These are phyloP conservation scores for Lolium multiflorum DNA, from an alignment of 176 grass and related monocot species.

Conservation along the genomic window DNA sequence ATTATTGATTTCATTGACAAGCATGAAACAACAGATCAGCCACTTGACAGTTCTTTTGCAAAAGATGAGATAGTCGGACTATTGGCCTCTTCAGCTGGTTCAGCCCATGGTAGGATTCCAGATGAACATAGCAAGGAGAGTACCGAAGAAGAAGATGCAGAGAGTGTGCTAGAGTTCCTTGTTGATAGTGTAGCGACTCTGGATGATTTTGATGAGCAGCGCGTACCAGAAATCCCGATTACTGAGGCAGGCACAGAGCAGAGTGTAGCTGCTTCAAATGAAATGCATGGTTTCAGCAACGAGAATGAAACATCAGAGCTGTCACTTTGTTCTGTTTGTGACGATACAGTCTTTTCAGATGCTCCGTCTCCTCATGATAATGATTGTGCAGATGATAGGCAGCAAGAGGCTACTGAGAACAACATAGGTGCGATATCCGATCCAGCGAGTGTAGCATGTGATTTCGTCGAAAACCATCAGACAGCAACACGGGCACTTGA, in stretches of 20 bases:
- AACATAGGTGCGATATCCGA: not conserved
- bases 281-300: not conserved
- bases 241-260: not conserved
- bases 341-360: not conserved
- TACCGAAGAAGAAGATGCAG: not conserved
- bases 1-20: slow-evolving; percentile 36
- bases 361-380: not conserved
- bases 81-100: not conserved
- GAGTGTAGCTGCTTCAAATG: not conserved
- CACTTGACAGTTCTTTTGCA: not conserved
- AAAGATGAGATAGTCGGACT: not conserved
- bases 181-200: not conserved
- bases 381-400: not conserved
- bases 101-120: not conserved
- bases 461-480: not conserved
- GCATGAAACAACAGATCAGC: slow-evolving; percentile 19
- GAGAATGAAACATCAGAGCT: not conserved
- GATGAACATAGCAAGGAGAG: not conserved
- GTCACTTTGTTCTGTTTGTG: not conserved
- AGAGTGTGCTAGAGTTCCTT: not conserved
- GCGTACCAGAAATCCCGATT: not conserved
- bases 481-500: not conserved
- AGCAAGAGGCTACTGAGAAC: not conserved
- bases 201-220: not conserved
- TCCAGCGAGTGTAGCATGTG: not conserved